A percentile compares a stretch with the other conserved stretches of the same genome.
Conservation (phyloP, 2,329 filamentous ascomycete genomes). For the Colletotrichum caudatum region DNA sequence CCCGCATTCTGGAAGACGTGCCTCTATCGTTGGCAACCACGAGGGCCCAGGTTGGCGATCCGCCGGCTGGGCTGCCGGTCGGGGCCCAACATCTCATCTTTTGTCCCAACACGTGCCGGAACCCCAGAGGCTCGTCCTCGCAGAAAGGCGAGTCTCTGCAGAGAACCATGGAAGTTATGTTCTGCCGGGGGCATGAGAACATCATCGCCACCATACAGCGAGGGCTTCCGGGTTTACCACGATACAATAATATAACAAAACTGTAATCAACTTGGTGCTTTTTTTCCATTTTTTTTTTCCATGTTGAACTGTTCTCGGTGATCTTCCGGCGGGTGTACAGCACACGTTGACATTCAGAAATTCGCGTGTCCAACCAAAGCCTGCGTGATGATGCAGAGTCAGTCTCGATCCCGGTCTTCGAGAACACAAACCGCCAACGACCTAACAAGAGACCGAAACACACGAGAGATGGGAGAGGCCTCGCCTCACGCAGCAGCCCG, state of each 20-base stretch:
- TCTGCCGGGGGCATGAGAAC: too few relatives aligned
- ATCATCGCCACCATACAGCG: background rate
- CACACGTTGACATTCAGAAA: background rate
- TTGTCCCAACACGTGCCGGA: background rate
- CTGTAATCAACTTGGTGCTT: too few relatives aligned
- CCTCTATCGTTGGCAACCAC: background rate
- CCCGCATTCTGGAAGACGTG: background rate
- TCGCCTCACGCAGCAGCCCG: background rate
- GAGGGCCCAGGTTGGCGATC: background rate
- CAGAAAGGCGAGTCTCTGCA: rapidly evolving
- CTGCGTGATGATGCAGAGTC: too few relatives aligned
- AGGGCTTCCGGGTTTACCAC: background rate
- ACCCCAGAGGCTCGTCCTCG: background rate
- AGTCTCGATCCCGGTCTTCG: too few relatives aligned
- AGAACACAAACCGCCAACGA: too few relatives aligned
- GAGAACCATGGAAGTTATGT: too few relatives aligned
- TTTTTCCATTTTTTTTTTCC: too few relatives aligned
- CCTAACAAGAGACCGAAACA: background rate
- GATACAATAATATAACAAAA: too few relatives aligned
- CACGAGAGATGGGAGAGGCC: background rate
- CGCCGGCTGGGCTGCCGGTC: background rate
- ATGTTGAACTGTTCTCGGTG: too few relatives aligned
- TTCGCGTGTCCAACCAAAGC: background rate
- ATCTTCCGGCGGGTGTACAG: too few relatives aligned
- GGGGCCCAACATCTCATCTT: background rate